Base-by-base conservation (phyloP, 495 filamentous ascomycete genomes). In the Clavariopsis aquatica region DNA sequence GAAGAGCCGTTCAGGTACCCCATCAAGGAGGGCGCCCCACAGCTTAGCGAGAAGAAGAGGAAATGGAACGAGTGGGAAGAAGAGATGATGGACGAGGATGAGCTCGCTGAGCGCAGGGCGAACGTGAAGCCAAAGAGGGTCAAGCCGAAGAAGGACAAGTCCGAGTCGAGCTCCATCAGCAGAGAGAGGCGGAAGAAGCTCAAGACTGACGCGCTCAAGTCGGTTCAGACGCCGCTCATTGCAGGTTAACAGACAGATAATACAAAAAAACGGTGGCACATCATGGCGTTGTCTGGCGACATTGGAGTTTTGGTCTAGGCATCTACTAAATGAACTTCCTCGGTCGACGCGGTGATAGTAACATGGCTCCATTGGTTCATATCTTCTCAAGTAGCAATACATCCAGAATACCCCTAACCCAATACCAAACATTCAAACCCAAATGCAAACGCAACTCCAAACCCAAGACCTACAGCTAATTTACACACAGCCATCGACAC, bases 111-210 rank as follows among this genome's bases (percentile, higher is more conserved):
- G 27, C 29, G 43, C 6, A 49, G 52, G 26, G 57, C 41, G 15
- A 19, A 28, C 17, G 43, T 31, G 46, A 62, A 80, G 77, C 76
- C 74, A 31, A 82, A 81, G 78, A 79, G 78, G 66, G 52, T 51
- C 1, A 81, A 83, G 75, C 77, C 78, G 68, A 78, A 83, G 57
- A 76, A 84, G 60, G 74, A 38, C 20, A 20, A 57, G n/a, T 70
- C 66, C 49, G 71, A 76, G 52, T 66, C 49, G 29, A 68, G 36
- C 17, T 53, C 61, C 52, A 64, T 63, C 20, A 69, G 76, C 38
- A 82, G 66, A 73, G 80, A 66, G 77, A 82, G 66, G 76, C 79
- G 71, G 77, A 83, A 69, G 75, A 79, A 72, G 72, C 76, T 68
- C 54, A 78, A 79, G 57, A 71, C 77, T 56, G 79, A 79, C 4